phyloP scores from a whole-genome alignment of 768 basidiomycete genomes.

The Collybiopsis luxurians region DNA sequence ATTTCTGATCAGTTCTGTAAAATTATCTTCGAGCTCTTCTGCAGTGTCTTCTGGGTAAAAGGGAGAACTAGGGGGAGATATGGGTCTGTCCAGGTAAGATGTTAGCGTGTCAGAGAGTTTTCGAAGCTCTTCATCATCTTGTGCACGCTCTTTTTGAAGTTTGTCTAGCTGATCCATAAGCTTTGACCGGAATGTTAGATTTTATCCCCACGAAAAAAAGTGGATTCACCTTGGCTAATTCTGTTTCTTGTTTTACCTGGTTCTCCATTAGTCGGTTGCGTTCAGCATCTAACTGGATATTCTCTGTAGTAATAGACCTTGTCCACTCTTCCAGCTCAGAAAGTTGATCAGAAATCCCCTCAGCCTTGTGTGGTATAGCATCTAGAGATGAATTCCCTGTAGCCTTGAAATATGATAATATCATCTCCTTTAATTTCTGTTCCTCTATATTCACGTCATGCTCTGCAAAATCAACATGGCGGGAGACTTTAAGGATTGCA shows the following conservation, averaged over 20 bases:
- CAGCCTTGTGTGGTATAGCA: not conserved
- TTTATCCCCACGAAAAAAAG: not conserved
- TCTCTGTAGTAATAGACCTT: not conserved
- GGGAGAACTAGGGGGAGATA: constrained; percentile 10
- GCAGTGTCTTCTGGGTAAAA: constrained; percentile 20
- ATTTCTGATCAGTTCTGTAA: constrained; percentile 20
- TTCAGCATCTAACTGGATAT: not conserved
- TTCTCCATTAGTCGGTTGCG: not conserved
- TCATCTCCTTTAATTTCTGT: not conserved
- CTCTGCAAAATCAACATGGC: not conserved
- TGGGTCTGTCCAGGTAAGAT: constrained; percentile 15
- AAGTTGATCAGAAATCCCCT: not conserved
- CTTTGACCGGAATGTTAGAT: not conserved
- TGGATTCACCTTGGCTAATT: not conserved
- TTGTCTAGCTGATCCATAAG: not conserved
- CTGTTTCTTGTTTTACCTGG: not conserved
- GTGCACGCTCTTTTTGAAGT: constrained; percentile 1
- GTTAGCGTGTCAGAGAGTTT: constrained; percentile 21
- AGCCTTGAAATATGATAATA: not conserved
- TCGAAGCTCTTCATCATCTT: constrained; percentile 13
- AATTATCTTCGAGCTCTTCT: constrained; percentile 20
- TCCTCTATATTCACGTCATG: not conserved
- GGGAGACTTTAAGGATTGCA: not conserved
- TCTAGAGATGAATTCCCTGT: no score
- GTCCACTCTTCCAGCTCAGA: not conserved